Percentiles rank a stretch among this genome's conserved stretches.
Conservation (phyloP, 2,329 filamentous ascomycete genomes). For the Rutstroemia sp. region DNA sequence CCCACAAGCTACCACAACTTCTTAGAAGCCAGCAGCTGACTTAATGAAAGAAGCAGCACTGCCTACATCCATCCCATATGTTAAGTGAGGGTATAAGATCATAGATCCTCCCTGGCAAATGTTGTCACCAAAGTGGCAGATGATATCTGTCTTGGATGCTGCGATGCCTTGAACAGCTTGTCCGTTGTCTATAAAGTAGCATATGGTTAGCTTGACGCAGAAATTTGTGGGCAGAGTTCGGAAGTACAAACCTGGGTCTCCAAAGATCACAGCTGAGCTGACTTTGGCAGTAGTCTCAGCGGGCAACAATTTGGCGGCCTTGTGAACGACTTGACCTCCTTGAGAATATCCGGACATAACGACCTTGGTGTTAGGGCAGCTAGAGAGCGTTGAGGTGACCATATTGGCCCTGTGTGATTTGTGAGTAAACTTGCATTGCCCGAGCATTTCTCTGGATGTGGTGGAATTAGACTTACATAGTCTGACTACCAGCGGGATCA, state of each 20-base stretch:
- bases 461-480: constrained; percentile 29
- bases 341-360: constrained; percentile 17
- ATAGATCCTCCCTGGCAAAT: constrained; percentile 19
- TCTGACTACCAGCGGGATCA: constrained; percentile 35
- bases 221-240: constrained; percentile 16
- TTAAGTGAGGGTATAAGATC: constrained; percentile 18
- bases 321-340: constrained; percentile 24
- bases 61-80: constrained; percentile 18
- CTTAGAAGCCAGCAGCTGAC: background rate
- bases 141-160: constrained; percentile 15
- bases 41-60: constrained; percentile 20
- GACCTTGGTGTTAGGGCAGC: constrained; percentile 11
- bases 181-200: constrained; percentile 16
- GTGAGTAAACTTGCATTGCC: constrained; percentile 1
- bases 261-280: constrained; percentile 21
- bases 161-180: constrained; percentile 16
- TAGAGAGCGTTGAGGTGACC: background rate
- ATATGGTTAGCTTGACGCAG: constrained; percentile 14
- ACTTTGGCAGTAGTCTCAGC: constrained; percentile 14
- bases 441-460: background rate
- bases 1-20: background rate
- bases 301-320: constrained; percentile 14
- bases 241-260: constrained; percentile 17
- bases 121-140: constrained; percentile 20
- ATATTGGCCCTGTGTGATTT: constrained; percentile 4